These are phyloP conservation scores for Periglandula ipomoeae DNA, from an alignment of 2,329 filamentous ascomycete genomes.

Conservation along the genomic window DNA sequence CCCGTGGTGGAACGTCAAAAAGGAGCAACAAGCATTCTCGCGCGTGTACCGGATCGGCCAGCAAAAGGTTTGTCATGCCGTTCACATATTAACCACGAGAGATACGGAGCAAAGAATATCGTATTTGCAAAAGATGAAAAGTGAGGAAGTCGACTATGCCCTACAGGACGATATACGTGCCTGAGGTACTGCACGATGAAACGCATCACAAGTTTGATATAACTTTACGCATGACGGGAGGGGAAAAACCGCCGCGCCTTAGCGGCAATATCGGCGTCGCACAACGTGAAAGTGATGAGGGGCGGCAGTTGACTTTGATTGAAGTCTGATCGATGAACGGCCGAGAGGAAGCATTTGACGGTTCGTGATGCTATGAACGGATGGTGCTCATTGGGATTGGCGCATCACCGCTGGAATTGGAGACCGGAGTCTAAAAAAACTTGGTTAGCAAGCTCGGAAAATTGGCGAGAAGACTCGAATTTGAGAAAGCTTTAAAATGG, in stretches of 20 bases:
- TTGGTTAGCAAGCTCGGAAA: no score
- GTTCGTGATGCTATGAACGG: no score
- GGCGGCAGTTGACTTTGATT: background rate
- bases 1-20: conserved; percentile 51
- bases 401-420: no score
- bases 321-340: no score
- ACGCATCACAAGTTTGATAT: background rate
- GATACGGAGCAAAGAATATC: conserved; percentile 51
- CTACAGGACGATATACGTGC: conserved; percentile 21
- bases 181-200: background rate
- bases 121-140: conserved; percentile 46
- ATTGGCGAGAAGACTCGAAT: no score
- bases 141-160: conserved; percentile 29
- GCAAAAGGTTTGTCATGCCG: conserved; percentile 45
- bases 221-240: background rate
- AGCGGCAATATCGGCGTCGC: background rate
- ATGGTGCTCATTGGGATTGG: no score
- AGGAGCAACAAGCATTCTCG: conserved; percentile 52
- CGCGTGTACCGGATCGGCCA: conserved; percentile 61
- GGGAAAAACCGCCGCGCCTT: background rate
- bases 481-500: no score
- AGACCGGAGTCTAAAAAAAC: no score
- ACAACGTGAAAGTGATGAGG: background rate
- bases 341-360: no score
- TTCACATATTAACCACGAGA: conserved; percentile 44